Evolutionary conservation across 495 filamentous ascomycete species (phyloP).

Genomic region (Pyrenula aspistea): DNA sequence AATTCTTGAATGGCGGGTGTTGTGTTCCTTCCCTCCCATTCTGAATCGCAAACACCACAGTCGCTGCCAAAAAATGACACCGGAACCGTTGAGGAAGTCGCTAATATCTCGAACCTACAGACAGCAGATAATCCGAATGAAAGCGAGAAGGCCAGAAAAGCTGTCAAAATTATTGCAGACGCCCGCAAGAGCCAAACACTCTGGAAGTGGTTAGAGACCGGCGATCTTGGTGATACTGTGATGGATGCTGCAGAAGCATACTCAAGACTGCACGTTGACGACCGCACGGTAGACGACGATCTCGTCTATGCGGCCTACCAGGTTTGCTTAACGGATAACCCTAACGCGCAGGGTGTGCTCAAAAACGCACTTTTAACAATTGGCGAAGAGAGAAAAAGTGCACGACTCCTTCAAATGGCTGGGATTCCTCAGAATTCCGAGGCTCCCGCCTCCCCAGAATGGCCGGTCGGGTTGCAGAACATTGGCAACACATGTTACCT

Average conservation of each 20-base stretch:
- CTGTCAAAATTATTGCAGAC: slow-evolving; percentile 44
- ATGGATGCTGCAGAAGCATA: slow-evolving; percentile 50
- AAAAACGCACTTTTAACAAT: slow-evolving; percentile 36
- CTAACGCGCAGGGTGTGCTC: slow-evolving; percentile 33
- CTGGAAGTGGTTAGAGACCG: slow-evolving; percentile 42
- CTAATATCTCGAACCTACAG: slow-evolving; percentile 4
- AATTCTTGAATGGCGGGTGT: background rate
- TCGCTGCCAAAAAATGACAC: background rate
- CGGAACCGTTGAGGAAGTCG: background rate
- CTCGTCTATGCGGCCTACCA: slow-evolving; percentile 39
- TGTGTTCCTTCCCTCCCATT: too few relatives aligned
- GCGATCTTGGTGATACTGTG: slow-evolving; percentile 34
- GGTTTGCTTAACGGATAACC: slow-evolving; percentile 34
- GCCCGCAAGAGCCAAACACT: slow-evolving; percentile 40
- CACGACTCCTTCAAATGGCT: slow-evolving; percentile 24
- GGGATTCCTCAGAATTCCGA: slow-evolving; percentile 20
- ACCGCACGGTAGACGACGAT: slow-evolving; percentile 37
- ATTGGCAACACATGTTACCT: slow-evolving; percentile 97
- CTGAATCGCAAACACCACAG: too few relatives aligned
- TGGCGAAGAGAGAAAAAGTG: slow-evolving; percentile 33
- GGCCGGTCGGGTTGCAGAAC: slow-evolving; percentile 78
- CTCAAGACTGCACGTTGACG: slow-evolving; percentile 38
- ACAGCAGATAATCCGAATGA: slow-evolving; percentile 32
- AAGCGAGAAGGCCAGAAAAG: slow-evolving; percentile 36
- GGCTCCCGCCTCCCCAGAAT: slow-evolving; percentile 27